These are phyloP conservation scores for Apophysomyces elegans DNA, from an alignment of 371 early-diverging fungal genomes.

Conservation along the genomic window DNA sequence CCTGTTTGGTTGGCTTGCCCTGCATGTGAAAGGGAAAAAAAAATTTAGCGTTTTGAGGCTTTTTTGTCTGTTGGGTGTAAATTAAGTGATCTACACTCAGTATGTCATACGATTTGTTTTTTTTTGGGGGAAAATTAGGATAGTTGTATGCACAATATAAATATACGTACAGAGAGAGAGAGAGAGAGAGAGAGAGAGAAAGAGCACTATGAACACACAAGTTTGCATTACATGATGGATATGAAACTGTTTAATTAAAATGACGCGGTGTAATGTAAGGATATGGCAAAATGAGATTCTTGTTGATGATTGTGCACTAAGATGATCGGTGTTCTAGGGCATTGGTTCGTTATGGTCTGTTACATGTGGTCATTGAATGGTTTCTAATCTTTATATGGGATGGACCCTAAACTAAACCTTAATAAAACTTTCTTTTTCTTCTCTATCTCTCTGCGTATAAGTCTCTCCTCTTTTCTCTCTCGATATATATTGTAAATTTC, in stretches of 20 bases:
- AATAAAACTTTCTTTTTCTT: not conserved
- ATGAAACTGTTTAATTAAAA: too few relatives aligned
- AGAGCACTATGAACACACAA: too few relatives aligned
- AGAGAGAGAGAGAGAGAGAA: not conserved
- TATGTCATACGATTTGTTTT: not conserved
- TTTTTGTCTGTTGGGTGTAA: not conserved
- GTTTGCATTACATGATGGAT: too few relatives aligned
- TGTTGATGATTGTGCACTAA: not conserved
- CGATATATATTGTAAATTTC: too few relatives aligned
- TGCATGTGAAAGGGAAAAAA: conserved; percentile 1
- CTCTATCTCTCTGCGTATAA: too few relatives aligned
- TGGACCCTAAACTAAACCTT: conserved; percentile 2
- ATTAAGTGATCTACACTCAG: conserved; percentile 2
- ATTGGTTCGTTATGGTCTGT: conserved; percentile 1
- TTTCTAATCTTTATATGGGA: not conserved
- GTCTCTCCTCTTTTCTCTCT: too few relatives aligned
- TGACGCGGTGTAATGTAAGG: too few relatives aligned
- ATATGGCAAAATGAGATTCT: too few relatives aligned
- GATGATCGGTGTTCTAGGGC: conserved; percentile 9
- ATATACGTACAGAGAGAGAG: not conserved
- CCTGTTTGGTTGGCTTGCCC: not conserved
- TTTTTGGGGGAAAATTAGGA: not conserved
- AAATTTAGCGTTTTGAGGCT: not conserved
- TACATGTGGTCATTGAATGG: conserved; percentile 1
- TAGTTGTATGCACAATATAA: not conserved